Evolutionary conservation across 2,329 filamentous ascomycete species (phyloP).

Genomic region (Mariannaea sp.): DNA sequence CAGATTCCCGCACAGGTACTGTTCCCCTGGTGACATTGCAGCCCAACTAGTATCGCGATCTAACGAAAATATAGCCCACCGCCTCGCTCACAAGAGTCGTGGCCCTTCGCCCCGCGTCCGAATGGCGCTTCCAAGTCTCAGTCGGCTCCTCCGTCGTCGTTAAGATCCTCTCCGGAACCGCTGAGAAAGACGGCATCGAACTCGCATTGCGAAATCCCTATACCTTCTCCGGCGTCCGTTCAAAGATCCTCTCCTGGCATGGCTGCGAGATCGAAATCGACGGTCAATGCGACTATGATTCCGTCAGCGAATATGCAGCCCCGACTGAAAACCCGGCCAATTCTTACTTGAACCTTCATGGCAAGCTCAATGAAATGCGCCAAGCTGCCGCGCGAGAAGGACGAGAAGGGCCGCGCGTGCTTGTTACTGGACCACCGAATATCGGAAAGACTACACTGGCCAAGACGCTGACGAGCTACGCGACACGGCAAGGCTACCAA

Average conservation of each 20-base stretch:
- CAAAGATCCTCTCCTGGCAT: slow-evolving; percentile 89
- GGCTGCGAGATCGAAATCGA: slow-evolving; percentile 84
- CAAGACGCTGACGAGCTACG: slow-evolving; percentile 79
- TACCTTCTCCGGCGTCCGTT: slow-evolving; percentile 79
- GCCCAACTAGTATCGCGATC: slow-evolving; percentile 24
- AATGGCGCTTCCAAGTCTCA: slow-evolving; percentile 80
- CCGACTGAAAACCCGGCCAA: slow-evolving; percentile 81
- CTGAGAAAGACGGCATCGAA: slow-evolving; percentile 94
- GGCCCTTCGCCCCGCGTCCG: slow-evolving; percentile 65
- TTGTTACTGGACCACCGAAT: slow-evolving; percentile 79
- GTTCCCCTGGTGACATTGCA: not conserved
- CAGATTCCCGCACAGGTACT: slow-evolving; percentile 66
- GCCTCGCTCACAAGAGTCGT: slow-evolving; percentile 52
- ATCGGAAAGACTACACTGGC: slow-evolving; percentile 83
- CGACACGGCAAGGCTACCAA: slow-evolving; percentile 72
- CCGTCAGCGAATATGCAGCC: slow-evolving; percentile 65
- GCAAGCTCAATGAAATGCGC: slow-evolving; percentile 77
- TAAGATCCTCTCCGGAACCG: slow-evolving; percentile 77
- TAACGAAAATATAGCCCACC: slow-evolving; percentile 39
- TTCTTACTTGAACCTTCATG: slow-evolving; percentile 83
- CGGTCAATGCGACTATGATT: slow-evolving; percentile 59
- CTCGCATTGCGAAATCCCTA: slow-evolving; percentile 81
- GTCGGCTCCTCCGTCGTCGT: slow-evolving; percentile 50
- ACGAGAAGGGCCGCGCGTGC: slow-evolving; percentile 73
- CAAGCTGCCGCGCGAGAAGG: slow-evolving; percentile 57